A percentile compares a stretch with the other conserved stretches of the same genome.
Evolutionary conservation across 164 flowering plant species (phyloP).

Genomic region (Aristolochia contorta): DNA sequence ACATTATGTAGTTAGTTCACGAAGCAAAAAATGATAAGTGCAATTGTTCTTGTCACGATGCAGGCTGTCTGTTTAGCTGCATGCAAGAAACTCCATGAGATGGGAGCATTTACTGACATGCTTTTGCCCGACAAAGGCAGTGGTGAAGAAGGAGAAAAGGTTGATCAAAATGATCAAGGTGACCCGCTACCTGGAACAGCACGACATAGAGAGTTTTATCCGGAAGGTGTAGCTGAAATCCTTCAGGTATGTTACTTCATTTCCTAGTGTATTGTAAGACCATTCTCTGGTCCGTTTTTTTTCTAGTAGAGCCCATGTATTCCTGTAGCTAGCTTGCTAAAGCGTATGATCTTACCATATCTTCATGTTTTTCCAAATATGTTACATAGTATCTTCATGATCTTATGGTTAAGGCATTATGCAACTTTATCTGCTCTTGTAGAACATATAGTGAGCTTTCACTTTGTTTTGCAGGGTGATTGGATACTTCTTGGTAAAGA

Average conservation of each 20-base stretch:
- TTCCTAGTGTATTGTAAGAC: not conserved
- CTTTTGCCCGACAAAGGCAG: slow-evolving; percentile 98
- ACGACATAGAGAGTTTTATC: slow-evolving; percentile 96
- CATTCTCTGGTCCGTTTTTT: too few species aligned
- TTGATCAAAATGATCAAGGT: slow-evolving; percentile 70
- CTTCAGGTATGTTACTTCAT: slow-evolving; percentile 53
- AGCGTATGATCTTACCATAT: too few species aligned
- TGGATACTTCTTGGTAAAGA: slow-evolving; percentile 83
- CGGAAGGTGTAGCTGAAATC: slow-evolving; percentile 92
- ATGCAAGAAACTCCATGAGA: slow-evolving; percentile 97
- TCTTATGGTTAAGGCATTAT: too few species aligned
- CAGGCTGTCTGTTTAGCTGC: slow-evolving; percentile 99
- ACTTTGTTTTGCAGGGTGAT: slow-evolving; percentile 56
- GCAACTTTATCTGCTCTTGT: too few species aligned
- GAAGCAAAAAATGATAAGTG: not conserved
- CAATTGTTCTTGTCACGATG: not conserved
- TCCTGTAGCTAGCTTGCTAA: not conserved
- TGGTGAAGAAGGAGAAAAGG: slow-evolving; percentile 66
- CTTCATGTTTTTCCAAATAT: not conserved
- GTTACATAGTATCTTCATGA: too few species aligned
- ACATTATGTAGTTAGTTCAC: not conserved
- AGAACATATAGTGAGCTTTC: too few species aligned
- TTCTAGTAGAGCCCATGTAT: not conserved
- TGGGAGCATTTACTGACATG: slow-evolving; percentile 99
- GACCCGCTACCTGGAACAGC: slow-evolving; percentile 97